Base-by-base conservation (phyloP, 176 grass and related monocot species). In the Bromus sterilis region DNA sequence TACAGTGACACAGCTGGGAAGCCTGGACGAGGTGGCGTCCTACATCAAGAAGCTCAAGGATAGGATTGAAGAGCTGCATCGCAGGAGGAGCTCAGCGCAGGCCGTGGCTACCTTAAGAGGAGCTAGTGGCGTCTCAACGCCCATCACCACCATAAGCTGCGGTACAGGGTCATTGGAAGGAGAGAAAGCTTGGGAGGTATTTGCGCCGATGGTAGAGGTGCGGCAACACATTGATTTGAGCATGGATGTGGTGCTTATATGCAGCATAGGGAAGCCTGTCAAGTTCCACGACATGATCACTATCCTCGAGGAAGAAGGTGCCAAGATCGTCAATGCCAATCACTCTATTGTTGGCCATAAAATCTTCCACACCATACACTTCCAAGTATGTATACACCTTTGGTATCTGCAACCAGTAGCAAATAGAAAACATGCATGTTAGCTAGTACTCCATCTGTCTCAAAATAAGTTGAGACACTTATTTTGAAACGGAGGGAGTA, bases 271-370 rank as follows among this genome's bases (percentile, higher is more conserved):
- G 20, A 63, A 74, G 39, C 62, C 77, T 14, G 70, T 89, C 74
- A 89, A 80, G 74, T 53, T 97, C 13, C 91, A 89, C 14, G 56
- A 89, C 46, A 84, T 93, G 29, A 78, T 91, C 63, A 60, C 37
- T 25, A 40, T 97, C 56, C 82, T 91, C 4, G 86, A 91, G 44
- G 88, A 97, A 80, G 91, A 97, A 97, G 94, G 94, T 1, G 88
- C 86, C 1, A 78, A 91, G 20, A 73, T 91, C 23, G 11, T 79
- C 65, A 83, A 56, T 39, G 88, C 89, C 16, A 91, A 86, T 75
- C 62, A 87, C 37, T 85, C 81, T 7, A 23, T 74, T 11, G 24
- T 78, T 26, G 84, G 58, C 11, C 57, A 65, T 23, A 83, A 70
- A 37, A 73, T 87, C 29, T 93, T 91, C 57, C 63, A 86, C 82